Base-by-base conservation (phyloP, 2,329 filamentous ascomycete genomes). In the Hirsutella rhossiliensis region DNA sequence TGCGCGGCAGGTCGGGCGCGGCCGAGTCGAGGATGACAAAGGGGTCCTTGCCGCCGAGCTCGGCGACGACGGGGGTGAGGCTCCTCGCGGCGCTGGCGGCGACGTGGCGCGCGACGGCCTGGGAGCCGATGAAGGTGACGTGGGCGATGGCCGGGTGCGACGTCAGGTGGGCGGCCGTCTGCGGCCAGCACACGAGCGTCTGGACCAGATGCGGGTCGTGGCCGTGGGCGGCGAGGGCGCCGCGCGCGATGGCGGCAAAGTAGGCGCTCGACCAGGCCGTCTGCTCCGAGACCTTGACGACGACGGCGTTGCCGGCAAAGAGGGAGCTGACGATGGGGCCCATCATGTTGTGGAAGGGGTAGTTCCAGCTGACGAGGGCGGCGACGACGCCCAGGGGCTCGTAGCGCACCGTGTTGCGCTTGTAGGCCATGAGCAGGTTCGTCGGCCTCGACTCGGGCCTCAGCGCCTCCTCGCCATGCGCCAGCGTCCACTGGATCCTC, bases 311-410 rank as follows among this genome's bases (percentile, higher is more conserved):
- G 40, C 92, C 92, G 13, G 89, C 75, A 60, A 97, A 97, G 42
- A 97, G 75, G 15, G 86, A 81, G 52, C 86, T 89, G 59, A 97
- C 94, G 52, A 96, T 76, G 13, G 90, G 92, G 0, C 86, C 87
- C 40, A 97, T 78, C 50, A 97, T 72, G 64, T 98, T 98, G 68
- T 98, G 92, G 64, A 97, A 94, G 38, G 87, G 81, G 60, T 88
- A 97, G 68, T 98, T 98, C 92, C 92, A 98, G 59, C 85, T 92
- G 38, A 98, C 87, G 43, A 90, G 82, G 17, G 92, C 90, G 11
- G 87, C 83, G 6, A 98, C 86, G 31, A 98, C 87, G 15, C 92
- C 92, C 18, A 97, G 69, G 13, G 92, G 90, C 64, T 98, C 89
- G 63, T 94, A 98, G 41, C 76, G 69, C 27, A 98, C 88, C 49